phyloP scores from a whole-genome alignment of 768 basidiomycete genomes.

The Boletus sp. region DNA sequence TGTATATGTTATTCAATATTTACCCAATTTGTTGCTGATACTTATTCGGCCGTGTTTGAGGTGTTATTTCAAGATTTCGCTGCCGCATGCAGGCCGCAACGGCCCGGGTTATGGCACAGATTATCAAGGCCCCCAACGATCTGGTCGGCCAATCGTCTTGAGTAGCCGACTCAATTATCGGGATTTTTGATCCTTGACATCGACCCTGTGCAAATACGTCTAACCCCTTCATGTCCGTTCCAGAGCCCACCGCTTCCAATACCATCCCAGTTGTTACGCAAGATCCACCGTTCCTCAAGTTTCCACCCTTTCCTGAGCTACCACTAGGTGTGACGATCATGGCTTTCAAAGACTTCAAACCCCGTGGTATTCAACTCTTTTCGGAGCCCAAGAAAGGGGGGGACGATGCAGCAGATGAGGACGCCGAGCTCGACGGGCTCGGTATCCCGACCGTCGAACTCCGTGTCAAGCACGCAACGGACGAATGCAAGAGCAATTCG shows the following conservation, averaged over 20 bases:
- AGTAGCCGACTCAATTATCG: constrained; percentile 17
- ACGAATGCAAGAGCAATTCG: constrained; percentile 55
- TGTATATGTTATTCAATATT: too few relatives aligned
- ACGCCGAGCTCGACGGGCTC: constrained; percentile 61
- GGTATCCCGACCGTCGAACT: constrained; percentile 67
- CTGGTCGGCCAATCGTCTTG: neutral
- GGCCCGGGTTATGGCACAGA: neutral
- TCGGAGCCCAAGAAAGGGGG: constrained; percentile 35
- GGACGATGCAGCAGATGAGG: constrained; percentile 31
- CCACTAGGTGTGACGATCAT: constrained; percentile 48
- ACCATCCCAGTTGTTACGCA: neutral
- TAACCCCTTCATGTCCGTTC: constrained; percentile 18
- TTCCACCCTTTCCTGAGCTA: constrained; percentile 48
- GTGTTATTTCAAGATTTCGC: neutral
- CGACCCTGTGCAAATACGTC: constrained; percentile 15
- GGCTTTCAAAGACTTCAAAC: constrained; percentile 57
- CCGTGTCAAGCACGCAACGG: constrained; percentile 49
- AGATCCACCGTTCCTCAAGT: constrained; percentile 31
- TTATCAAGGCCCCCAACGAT: constrained; percentile 15
- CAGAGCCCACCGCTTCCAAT: constrained; percentile 18
- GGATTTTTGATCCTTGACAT: constrained; percentile 4
- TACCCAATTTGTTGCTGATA: too few relatives aligned
- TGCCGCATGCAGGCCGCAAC: too few relatives aligned
- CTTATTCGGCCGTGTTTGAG: too few relatives aligned
- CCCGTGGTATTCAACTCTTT: constrained; percentile 55